Percentiles rank a stretch among this genome's conserved stretches.
phyloP scores from a whole-genome alignment of 2,329 filamentous ascomycete species.

The Emmonsiellopsis sp. region DNA sequence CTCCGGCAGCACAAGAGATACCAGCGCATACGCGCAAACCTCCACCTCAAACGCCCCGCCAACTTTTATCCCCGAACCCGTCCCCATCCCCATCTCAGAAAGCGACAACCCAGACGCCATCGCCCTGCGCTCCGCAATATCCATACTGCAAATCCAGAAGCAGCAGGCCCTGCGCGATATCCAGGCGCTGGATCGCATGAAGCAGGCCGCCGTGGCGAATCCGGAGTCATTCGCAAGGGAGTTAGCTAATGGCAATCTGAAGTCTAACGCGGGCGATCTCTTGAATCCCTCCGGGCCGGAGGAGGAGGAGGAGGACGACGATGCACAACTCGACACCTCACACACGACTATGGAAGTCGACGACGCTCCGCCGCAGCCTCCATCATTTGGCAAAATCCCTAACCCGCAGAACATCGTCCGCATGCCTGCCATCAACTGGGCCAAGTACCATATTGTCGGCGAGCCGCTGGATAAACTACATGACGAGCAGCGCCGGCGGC shows the following conservation, averaged over 20 bases:
- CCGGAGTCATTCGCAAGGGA: slow-evolving; percentile 64
- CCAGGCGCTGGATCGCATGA: slow-evolving; percentile 57
- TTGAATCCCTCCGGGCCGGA: slow-evolving; percentile 29
- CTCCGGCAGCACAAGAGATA: neutral
- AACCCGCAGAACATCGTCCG: slow-evolving; percentile 72
- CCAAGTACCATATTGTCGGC: slow-evolving; percentile 83
- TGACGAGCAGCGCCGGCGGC: slow-evolving; percentile 62
- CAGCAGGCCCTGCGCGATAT: slow-evolving; percentile 70
- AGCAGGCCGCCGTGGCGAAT: slow-evolving; percentile 58
- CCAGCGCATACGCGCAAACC: neutral
- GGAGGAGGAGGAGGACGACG: slow-evolving; percentile 24
- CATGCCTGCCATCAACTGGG: slow-evolving; percentile 87
- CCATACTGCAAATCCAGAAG: slow-evolving; percentile 77
- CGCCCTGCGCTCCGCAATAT: slow-evolving; percentile 74
- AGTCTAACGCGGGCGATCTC: slow-evolving; percentile 26
- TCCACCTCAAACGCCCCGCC: neutral
- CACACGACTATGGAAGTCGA: slow-evolving; percentile 7
- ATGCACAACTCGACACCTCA: slow-evolving; percentile 2
- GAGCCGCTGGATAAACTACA: slow-evolving; percentile 77
- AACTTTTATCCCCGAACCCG: slow-evolving; percentile 25
- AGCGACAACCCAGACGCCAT: slow-evolving; percentile 72
- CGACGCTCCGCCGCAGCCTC: slow-evolving; percentile 6
- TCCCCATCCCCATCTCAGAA: slow-evolving; percentile 37
- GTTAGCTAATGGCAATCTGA: slow-evolving; percentile 53
- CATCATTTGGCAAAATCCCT: slow-evolving; percentile 56